Conservation (phyloP, 768 basidiomycete species). For the Mycena filopes region DNA sequence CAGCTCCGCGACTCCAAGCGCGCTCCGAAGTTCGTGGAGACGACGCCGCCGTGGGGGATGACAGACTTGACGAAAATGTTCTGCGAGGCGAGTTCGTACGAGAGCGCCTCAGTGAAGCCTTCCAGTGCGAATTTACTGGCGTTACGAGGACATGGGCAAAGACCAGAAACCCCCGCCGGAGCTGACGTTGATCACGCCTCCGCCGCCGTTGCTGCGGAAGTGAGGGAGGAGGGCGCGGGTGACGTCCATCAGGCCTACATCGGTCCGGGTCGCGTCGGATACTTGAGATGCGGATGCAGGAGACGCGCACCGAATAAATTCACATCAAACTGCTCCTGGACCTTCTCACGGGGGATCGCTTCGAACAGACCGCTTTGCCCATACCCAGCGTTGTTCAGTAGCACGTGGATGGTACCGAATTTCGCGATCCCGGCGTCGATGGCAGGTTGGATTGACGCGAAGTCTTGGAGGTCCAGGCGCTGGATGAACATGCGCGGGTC, state of each 20-base stretch:
- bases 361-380: slow-evolving; percentile 36
- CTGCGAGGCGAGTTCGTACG: slow-evolving; percentile 35
- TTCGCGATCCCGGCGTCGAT: slow-evolving; percentile 24
- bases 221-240: slow-evolving; percentile 36
- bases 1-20: slow-evolving; percentile 31
- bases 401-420: slow-evolving; percentile 31
- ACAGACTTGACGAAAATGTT: slow-evolving; percentile 36
- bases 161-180: slow-evolving; percentile 36
- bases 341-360: slow-evolving; percentile 32
- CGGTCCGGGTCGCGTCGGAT: not conserved
- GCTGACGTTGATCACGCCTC: slow-evolving; percentile 36
- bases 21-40: slow-evolving; percentile 27
- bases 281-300: not conserved
- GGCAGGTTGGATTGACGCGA: slow-evolving; percentile 29
- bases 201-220: slow-evolving; percentile 33
- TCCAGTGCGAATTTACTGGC: slow-evolving; percentile 39
- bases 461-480: slow-evolving; percentile 31
- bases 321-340: slow-evolving; percentile 36
- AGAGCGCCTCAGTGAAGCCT: slow-evolving; percentile 38
- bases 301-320: slow-evolving; percentile 33
- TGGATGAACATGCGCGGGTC: slow-evolving; percentile 29
- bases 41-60: slow-evolving; percentile 36
- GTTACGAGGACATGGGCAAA: slow-evolving; percentile 33
- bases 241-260: slow-evolving; percentile 36
- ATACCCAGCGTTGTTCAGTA: slow-evolving; percentile 39